Evolutionary conservation across 2,329 filamentous ascomycete genomes (phyloP), one percentile per base, ranked within the genome.

Genomic region (Monilinia vaccinii-corymbosi): DNA sequence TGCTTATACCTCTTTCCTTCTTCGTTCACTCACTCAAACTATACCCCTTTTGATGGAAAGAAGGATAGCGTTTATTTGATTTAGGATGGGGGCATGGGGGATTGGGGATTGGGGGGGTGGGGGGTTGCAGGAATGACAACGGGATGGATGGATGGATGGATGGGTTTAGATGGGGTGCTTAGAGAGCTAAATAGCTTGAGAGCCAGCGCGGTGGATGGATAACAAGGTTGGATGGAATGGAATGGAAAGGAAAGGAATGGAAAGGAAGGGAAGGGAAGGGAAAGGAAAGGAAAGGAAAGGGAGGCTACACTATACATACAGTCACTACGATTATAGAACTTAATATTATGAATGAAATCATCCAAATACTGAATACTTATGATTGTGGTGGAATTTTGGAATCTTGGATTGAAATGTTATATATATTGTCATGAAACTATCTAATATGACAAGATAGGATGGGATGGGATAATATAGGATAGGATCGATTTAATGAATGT

Each of bases 231-330:
- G 52, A 56, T 23, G 42, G 21, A 45, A 31, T 44, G 51, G n/a
- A n/a, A n/a, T n/a, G n/a, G n/a, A n/a, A n/a, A n/a, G n/a, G n/a
- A n/a, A n/a, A n/a, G n/a, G n/a, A n/a, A n/a, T n/a, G n/a, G n/a
- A n/a, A n/a, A n/a, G n/a, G n/a, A n/a, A n/a, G n/a, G n/a, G n/a
- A n/a, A n/a, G n/a, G n/a, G n/a, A n/a, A n/a, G n/a, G n/a, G n/a
- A n/a, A n/a, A n/a, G n/a, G n/a, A n/a, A n/a, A n/a, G n/a, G n/a
- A n/a, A n/a, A n/a, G n/a, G n/a, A n/a, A n/a, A n/a, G n/a, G n/a
- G n/a, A n/a, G n/a, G n/a, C n/a, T n/a, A n/a, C n/a, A n/a, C n/a
- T 55, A 44, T 45, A 56, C 42, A 56, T 36, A 56, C 38, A 40
- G 38, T 42, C 51, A 21, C 25, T 53, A 44, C 38, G 38, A 32